Conservation (phyloP, 2,329 filamentous ascomycete genomes). For the Sporothrix mexicana region DNA sequence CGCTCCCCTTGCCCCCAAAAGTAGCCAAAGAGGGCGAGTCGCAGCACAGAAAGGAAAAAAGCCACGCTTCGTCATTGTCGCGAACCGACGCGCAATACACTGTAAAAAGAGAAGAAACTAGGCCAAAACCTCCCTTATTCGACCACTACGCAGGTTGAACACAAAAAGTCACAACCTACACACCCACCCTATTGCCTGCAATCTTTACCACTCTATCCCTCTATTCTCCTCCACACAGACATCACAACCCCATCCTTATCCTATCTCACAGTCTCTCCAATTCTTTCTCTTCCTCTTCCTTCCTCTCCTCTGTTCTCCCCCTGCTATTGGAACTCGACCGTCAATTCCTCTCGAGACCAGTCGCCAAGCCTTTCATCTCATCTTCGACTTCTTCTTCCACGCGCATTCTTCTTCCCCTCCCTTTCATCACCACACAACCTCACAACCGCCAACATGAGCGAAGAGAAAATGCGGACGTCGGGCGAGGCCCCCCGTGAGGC, state of each 20-base stretch:
- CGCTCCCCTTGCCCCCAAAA: constrained; percentile 9
- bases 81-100: constrained; percentile 19
- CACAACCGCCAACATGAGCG: constrained; percentile 59
- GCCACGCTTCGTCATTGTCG: constrained; percentile 31
- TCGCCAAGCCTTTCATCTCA: neutral
- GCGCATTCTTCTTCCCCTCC: neutral
- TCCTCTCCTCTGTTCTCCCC: neutral
- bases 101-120: constrained; percentile 15
- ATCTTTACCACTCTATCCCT: neutral
- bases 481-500: constrained; percentile 72
- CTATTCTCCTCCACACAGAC: constrained; percentile 16
- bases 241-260: constrained; percentile 5
- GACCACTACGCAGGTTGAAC: neutral
- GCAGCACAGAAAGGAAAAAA: neutral
- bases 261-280: constrained; percentile 1
- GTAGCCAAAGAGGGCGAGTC: neutral
- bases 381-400: neutral
- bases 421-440: neutral
- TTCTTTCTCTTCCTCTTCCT: neutral
- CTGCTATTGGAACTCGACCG: constrained; percentile 8
- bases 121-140: constrained; percentile 10
- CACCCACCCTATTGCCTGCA: neutral
- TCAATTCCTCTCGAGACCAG: constrained; percentile 8
- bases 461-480: constrained; percentile 84
- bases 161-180: neutral